phyloP scores from a whole-genome alignment of 169 alveolate species.

The Babesia caballi region DNA sequence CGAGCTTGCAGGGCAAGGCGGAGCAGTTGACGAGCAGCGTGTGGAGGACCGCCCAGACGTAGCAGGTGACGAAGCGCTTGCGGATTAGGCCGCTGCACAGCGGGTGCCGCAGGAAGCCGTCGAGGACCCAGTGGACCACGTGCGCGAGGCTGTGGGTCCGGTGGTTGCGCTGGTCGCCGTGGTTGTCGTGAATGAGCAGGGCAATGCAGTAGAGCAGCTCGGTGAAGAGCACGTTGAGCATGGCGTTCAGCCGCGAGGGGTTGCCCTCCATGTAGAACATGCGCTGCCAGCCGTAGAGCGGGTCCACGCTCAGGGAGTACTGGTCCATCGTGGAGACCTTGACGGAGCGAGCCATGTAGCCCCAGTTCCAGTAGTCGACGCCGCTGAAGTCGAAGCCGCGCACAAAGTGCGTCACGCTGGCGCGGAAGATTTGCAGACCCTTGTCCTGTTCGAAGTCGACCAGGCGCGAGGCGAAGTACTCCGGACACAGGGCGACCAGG shows the following conservation, averaged over 20 bases:
- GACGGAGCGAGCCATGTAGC: constrained; percentile 1
- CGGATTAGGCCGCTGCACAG: constrained; percentile 82
- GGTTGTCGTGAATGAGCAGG: constrained; percentile 51
- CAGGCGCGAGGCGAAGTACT: constrained; percentile 15
- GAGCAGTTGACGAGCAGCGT: constrained; percentile 81
- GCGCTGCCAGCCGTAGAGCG: constrained; percentile 70
- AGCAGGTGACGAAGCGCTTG: constrained; percentile 66
- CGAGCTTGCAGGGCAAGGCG: constrained; percentile 82
- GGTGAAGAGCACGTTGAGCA: constrained; percentile 26
- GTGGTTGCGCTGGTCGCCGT: constrained; percentile 53
- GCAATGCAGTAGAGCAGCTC: constrained; percentile 48
- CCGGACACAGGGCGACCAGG: constrained; percentile 22
- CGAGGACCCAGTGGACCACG: constrained; percentile 86
- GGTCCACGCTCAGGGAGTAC: constrained; percentile 65
- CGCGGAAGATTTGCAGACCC: constrained; percentile 30
- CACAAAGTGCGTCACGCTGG: constrained; percentile 28
- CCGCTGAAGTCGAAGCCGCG: constrained; percentile 22
- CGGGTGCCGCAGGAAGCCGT: constrained; percentile 84
- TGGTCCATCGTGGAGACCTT: constrained; percentile 35
- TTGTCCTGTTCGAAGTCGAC: background rate
- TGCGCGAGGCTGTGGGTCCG: constrained; percentile 78
- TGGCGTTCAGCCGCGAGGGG: background rate
- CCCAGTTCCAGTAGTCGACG: constrained; percentile 58
- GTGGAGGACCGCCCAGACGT: constrained; percentile 73
- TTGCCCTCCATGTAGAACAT: constrained; percentile 53